phyloP scores from a whole-genome alignment of 371 early-diverging fungal species.

The Funneliformis caledonium region DNA sequence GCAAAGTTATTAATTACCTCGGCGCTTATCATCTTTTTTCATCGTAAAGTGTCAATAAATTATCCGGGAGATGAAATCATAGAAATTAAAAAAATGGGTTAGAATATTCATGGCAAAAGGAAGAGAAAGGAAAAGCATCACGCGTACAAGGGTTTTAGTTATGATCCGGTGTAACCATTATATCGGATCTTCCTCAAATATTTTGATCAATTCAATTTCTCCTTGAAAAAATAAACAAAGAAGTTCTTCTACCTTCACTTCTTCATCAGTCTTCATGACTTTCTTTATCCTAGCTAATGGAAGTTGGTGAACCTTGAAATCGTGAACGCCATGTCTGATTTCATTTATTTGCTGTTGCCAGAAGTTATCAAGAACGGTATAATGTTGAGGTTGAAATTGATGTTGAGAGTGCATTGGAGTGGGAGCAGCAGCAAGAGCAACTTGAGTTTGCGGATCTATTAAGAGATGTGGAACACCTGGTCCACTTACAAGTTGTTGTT shows the following conservation, averaged over 20 bases:
- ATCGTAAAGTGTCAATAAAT: background rate
- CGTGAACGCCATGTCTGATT: slow-evolving; percentile 59
- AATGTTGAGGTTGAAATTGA: slow-evolving; percentile 25
- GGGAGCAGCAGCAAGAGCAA: slow-evolving; percentile 19
- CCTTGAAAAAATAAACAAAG: background rate
- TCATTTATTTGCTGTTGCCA: slow-evolving; percentile 61
- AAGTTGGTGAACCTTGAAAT: slow-evolving; percentile 83
- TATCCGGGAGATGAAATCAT: background rate
- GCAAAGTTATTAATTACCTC: slow-evolving; percentile 47
- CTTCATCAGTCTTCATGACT: slow-evolving; percentile 96
- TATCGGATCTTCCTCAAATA: background rate
- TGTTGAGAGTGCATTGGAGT: slow-evolving; percentile 1
- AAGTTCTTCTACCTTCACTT: slow-evolving; percentile 69
- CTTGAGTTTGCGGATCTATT: slow-evolving; percentile 16
- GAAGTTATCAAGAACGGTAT: slow-evolving; percentile 45
- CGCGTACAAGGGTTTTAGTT: slow-evolving; percentile 16
- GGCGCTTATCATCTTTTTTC: slow-evolving; percentile 77
- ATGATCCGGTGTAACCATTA: slow-evolving; percentile 27
- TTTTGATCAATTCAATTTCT: background rate
- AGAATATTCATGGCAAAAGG: background rate
- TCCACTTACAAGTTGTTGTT: slow-evolving; percentile 14
- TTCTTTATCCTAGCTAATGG: slow-evolving; percentile 95
- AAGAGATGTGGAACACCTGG: slow-evolving; percentile 20
- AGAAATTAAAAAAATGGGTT: slow-evolving; percentile 8
- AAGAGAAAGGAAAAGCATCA: slow-evolving; percentile 16